Evolutionary conservation across 2,329 filamentous ascomycete genomes (phyloP).

Genomic region (Epichloe sibirici): DNA sequence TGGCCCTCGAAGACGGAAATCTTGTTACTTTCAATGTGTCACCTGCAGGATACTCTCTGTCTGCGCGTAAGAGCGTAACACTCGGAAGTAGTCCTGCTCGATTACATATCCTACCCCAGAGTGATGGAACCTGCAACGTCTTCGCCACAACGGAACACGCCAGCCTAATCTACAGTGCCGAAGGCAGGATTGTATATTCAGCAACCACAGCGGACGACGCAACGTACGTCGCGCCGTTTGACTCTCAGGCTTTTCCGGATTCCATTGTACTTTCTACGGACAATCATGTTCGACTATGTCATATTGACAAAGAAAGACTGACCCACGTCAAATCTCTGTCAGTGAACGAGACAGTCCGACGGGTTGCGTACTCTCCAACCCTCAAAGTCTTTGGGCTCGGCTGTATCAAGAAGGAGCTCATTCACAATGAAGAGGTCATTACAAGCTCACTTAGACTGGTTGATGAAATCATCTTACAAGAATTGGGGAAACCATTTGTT

Average conservation of each 20-base stretch:
- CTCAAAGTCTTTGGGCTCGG: conserved; percentile 79
- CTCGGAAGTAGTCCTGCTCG: conserved; percentile 76
- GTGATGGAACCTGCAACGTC: conserved; percentile 58
- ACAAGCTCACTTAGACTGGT: conserved; percentile 77
- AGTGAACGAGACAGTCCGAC: conserved; percentile 70
- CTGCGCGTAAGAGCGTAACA: conserved; percentile 66
- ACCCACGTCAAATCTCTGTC: conserved; percentile 77
- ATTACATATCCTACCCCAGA: conserved; percentile 64
- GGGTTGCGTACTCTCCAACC: conserved; percentile 71
- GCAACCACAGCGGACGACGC: conserved; percentile 85
- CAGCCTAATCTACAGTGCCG: conserved; percentile 80
- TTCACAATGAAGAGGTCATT: conserved; percentile 60
- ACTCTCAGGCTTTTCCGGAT: conserved; percentile 67
- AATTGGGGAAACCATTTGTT: conserved; percentile 56
- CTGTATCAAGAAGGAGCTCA: conserved; percentile 64
- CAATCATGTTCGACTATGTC: conserved; percentile 62
- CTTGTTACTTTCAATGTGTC: conserved; percentile 75
- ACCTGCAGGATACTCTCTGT: conserved; percentile 46
- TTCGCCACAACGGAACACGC: conserved; percentile 93
- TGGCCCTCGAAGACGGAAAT: conserved; percentile 85
- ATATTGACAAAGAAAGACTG: conserved; percentile 71
- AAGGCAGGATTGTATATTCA: conserved; percentile 82
- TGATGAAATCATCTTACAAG: conserved; percentile 78
- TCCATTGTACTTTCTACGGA: conserved; percentile 73
- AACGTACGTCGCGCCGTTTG: conserved; percentile 68